Percentiles rank a stretch among this genome's conserved stretches.
These are phyloP conservation scores for Colletotrichum tropicale DNA, from an alignment of 2,329 filamentous ascomycete species.

Conservation along the genomic window DNA sequence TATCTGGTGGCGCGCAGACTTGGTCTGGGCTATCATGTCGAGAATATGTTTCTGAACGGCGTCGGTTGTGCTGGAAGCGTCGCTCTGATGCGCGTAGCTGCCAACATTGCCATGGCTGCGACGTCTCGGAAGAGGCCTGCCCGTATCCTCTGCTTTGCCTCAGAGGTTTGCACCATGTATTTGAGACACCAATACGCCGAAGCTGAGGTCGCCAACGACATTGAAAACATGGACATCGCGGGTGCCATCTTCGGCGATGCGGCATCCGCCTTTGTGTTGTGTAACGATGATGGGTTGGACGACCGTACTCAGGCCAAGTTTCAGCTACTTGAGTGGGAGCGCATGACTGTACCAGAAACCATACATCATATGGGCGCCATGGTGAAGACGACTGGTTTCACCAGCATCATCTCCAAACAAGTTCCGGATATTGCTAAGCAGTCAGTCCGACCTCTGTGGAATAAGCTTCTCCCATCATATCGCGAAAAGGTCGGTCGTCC, in stretches of 20 bases:
- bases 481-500: neutral
- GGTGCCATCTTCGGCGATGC: slow-evolving; percentile 27
- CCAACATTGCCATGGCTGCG: slow-evolving; percentile 21
- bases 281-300: slow-evolving; percentile 21
- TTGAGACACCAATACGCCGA: slow-evolving; percentile 22
- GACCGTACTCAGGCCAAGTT: neutral
- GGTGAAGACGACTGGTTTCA: slow-evolving; percentile 1
- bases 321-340: slow-evolving; percentile 1
- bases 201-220: slow-evolving; percentile 19
- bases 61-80: slow-evolving; percentile 43
- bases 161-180: slow-evolving; percentile 25
- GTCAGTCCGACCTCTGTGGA: neutral
- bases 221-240: slow-evolving; percentile 24
- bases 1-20: slow-evolving; percentile 36
- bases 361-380: slow-evolving; percentile 7
- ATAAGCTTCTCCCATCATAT: neutral
- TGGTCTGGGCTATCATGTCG: slow-evolving; percentile 28
- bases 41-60: slow-evolving; percentile 37
- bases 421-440: neutral
- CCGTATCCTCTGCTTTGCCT: slow-evolving; percentile 27
- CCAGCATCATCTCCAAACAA: slow-evolving; percentile 1
- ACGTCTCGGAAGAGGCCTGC: slow-evolving; percentile 21
- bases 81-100: slow-evolving; percentile 28
- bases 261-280: slow-evolving; percentile 25
- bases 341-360: neutral